A percentile compares a stretch with the other conserved stretches of the same genome.
Evolutionary conservation across 148 eudicot genomes (phyloP).

Genomic region (Rhododendron henanense): DNA sequence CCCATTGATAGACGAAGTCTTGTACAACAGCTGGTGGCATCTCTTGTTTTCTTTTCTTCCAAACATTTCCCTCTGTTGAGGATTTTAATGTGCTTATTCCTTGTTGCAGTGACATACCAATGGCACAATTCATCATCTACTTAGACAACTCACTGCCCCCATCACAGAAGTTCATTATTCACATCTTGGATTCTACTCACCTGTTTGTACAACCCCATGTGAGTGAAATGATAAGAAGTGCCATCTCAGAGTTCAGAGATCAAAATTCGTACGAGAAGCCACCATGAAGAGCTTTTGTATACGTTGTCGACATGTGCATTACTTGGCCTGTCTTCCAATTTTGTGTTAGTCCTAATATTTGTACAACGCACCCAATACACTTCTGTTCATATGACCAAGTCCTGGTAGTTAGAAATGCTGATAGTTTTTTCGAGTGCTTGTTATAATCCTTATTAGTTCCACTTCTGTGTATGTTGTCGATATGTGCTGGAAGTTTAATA

Average conservation of each 20-base stretch:
- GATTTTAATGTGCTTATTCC: background rate
- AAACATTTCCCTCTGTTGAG: no score
- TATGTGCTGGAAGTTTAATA: background rate
- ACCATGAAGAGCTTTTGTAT: conserved; percentile 9
- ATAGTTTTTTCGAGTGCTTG: background rate
- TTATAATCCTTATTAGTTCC: background rate
- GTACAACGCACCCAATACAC: background rate
- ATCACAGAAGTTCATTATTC: conserved; percentile 74
- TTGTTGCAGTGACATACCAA: conserved; percentile 72
- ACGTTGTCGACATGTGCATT: background rate
- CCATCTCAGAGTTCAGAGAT: conserved; percentile 66
- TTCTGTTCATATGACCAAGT: background rate
- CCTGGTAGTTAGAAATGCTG: background rate
- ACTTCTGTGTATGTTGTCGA: background rate
- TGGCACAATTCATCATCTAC: conserved; percentile 79
- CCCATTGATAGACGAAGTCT: background rate
- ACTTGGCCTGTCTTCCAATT: background rate
- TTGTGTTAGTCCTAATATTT: background rate
- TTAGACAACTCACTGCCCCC: conserved; percentile 46
- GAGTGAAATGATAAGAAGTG: conserved; percentile 60
- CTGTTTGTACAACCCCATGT: conserved; percentile 69
- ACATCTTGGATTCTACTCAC: conserved; percentile 62
- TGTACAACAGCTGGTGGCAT: background rate
- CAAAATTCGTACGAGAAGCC: conserved; percentile 94
- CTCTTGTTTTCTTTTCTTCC: background rate